Percentiles rank a stretch among this genome's conserved stretches.
phyloP scores from a whole-genome alignment of 2,329 filamentous ascomycete genomes.

The Aspergillus nomiae region DNA sequence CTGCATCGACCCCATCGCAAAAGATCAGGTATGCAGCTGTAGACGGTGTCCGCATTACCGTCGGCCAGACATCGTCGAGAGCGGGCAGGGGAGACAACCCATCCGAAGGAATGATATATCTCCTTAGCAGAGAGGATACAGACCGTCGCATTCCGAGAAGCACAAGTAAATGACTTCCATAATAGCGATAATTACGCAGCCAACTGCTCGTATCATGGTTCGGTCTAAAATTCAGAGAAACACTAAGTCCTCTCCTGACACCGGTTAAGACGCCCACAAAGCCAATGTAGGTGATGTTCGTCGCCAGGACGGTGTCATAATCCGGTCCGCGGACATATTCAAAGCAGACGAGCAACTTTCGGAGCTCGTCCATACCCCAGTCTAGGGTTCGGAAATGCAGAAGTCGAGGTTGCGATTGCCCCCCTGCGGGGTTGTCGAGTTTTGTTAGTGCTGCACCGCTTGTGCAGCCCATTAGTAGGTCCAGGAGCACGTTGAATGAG shows the following conservation, averaged over 20 bases:
- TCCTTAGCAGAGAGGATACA: slow-evolving; percentile 55
- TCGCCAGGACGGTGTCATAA: slow-evolving; percentile 44
- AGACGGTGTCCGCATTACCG: slow-evolving; percentile 43
- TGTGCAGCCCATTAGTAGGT: slow-evolving; percentile 67
- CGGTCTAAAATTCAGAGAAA: slow-evolving; percentile 56
- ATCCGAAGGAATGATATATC: slow-evolving; percentile 40
- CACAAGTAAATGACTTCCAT: slow-evolving; percentile 54
- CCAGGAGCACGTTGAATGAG: slow-evolving; percentile 64
- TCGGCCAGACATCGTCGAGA: slow-evolving; percentile 29
- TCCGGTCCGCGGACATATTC: slow-evolving; percentile 48
- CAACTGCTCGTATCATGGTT: slow-evolving; percentile 45
- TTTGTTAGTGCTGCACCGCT: slow-evolving; percentile 51
- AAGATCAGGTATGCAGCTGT: slow-evolving; percentile 62
- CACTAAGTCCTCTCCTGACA: slow-evolving; percentile 48
- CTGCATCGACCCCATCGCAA: slow-evolving; percentile 51
- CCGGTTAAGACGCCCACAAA: slow-evolving; percentile 55
- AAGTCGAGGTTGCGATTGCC: slow-evolving; percentile 28
- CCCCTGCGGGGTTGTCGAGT: background rate
- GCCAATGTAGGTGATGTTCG: slow-evolving; percentile 52
- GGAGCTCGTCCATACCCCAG: slow-evolving; percentile 56
- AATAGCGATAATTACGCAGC: slow-evolving; percentile 43
- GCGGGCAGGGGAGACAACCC: background rate
- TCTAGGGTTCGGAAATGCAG: slow-evolving; percentile 51
- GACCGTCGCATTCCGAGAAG: slow-evolving; percentile 57
- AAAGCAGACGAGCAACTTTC: slow-evolving; percentile 54